Base-by-base conservation (phyloP, 2,329 filamentous ascomycete species). In the Ophidiomyces ophidiicola region DNA sequence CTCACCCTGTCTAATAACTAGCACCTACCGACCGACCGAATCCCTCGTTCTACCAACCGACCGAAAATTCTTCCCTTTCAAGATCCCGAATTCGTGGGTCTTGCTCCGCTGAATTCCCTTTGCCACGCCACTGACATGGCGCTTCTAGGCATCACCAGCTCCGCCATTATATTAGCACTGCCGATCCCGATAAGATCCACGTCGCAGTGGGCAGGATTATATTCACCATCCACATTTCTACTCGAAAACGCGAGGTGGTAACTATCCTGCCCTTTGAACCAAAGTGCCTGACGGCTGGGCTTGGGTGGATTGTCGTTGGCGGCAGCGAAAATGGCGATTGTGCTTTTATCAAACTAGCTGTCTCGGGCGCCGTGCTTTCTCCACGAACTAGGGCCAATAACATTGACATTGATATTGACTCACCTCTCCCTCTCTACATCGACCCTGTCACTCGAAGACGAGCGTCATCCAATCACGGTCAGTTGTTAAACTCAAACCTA, bases 261-360 rank as follows among this genome's bases (percentile, higher is more conserved):
- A 83, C 76, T 37, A 67, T 77, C 20, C 68, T 87, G 48, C 76
- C 70, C 48, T 90, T 78, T 36, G 70, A 75, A 43, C 72, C 87
- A n/a, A 75, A 83, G 62, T 96, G 88, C 59, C 74, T 94, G 5
- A 81, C 84, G n/a, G 82, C 84, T 5, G 80, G 78, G 38, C 74
- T 82, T 52, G 86, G 86, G 37, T 96, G 84, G 80, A 72, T 96
- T 25, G 94, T 84, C 52, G 83, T 87, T 32, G 90, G 88, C 32
- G 88, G 88, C 28, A 70, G 71, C 43, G 81, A 93, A 52, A 76
- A 77, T 48, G 90, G 90, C 42, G 81, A 92, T 55, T 94, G 93
- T 55, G 79, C 82, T 20, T 78, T 85, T 40, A 80, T 94, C 52
- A 76, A 73, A 48, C 66, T 87, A 30, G 51, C 58, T 45, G 53